Evolutionary conservation across 139 green algal species (phyloP), one percentile per base, ranked within the genome.

Genomic region (Tetradesmus lagerheimii): DNA sequence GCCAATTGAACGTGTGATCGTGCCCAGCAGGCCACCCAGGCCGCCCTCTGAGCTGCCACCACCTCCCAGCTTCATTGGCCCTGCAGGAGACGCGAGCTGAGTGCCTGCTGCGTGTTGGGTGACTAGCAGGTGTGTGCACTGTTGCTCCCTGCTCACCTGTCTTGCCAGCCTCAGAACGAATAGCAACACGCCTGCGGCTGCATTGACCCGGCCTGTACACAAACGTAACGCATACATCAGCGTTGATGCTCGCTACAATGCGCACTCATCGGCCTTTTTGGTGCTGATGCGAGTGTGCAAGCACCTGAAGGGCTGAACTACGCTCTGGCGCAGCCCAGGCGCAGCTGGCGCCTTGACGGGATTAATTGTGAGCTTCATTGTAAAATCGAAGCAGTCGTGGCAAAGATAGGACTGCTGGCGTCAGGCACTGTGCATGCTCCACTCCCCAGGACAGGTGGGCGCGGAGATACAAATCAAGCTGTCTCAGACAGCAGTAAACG

Each of bases 91-190:
- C 29, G 76, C 23, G 20, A n/a, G 2, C 35, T 45, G 6, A 31
- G 23, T 47, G 76, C 16, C 76, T 82, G 76, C 37, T 31, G 74
- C 14, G 76, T 37, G 53, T 37, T 16, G 0, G 2, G 20, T 47
- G 23, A 82, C 31, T 50, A 23, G 34, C 6, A 37, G 82, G 35
- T 87, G 82, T 25, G 9, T 31, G 27, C n/a, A 25, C 29, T 47
- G 57, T n/a, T 85, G 79, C 53, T 31, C 20, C 79, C n/a, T 87
- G 41, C 81, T 77, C 37, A 87, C 81, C 81, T 77, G 50, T 27
- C 53, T 76, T 87, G 67, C n/a, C 67, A 57, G 50, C 50, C 81
- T 86, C 80, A 86, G 80, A 86, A 74, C 80, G 80, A 35, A 86
- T 86, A 20, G 57, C 34, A 14, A 87, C 53, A 41, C 83, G 38